A percentile compares a stretch with the other conserved stretches of the same genome.
Conservation (phyloP, 1,284 basidiomycete genomes). For the Clitocybe nebularis region DNA sequence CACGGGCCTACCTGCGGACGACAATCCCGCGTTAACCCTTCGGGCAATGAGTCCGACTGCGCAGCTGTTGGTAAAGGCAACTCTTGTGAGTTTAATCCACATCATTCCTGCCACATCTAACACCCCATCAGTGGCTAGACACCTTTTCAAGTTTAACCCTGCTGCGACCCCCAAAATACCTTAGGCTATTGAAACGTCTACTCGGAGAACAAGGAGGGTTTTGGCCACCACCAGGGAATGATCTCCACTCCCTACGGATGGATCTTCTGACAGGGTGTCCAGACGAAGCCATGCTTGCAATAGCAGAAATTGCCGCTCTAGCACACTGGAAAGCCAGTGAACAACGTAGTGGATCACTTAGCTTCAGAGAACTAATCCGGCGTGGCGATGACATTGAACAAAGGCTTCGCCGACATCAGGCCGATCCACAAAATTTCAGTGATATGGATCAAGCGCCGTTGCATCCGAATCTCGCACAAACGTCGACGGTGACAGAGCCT, state of each 20-base stretch:
- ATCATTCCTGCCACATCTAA: conserved; percentile 8
- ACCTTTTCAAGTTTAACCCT: conserved; percentile 64
- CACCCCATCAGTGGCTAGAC: conserved; percentile 63
- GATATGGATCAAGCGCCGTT: conserved; percentile 31
- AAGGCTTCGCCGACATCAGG: conserved; percentile 41
- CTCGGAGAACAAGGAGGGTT: conserved; percentile 32
- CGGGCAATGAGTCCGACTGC: conserved; percentile 47
- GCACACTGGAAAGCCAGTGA: conserved; percentile 71
- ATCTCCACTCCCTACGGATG: conserved; percentile 43
- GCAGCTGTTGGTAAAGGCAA: conserved; percentile 62
- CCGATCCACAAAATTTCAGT: conserved; percentile 24
- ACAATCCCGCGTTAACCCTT: conserved; percentile 58
- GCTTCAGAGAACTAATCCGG: conserved; percentile 64
- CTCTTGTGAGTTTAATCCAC: conserved; percentile 51
- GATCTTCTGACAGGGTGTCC: conserved; percentile 70
- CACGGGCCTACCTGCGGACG: conserved; percentile 54
- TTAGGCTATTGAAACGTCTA: conserved; percentile 61
- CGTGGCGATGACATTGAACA: conserved; percentile 66
- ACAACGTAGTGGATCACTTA: conserved; percentile 56
- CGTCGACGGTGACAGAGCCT: conserved; percentile 23
- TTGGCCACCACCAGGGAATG: conserved; percentile 25
- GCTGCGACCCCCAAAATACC: conserved; percentile 59
- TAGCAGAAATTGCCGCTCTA: conserved; percentile 71
- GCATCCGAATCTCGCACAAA: conserved; percentile 33
- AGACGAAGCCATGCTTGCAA: conserved; percentile 67